phyloP scores from a whole-genome alignment of 2,329 filamentous ascomycete species.

The Exophiala sideris region DNA sequence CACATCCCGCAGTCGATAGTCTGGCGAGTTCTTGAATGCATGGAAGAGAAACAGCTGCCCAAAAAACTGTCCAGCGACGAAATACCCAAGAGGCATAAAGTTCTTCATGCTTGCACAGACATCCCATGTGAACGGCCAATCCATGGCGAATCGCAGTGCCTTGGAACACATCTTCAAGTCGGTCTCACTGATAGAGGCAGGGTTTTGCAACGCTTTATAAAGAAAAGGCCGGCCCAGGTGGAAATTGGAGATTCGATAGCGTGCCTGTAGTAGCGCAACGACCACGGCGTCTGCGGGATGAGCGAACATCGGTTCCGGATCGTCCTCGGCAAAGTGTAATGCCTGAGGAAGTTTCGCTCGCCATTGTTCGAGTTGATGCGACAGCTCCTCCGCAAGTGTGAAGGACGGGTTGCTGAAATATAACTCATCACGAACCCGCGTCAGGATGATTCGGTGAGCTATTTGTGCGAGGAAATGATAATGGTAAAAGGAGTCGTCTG shows the following conservation, averaged over 20 bases:
- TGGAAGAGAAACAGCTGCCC: slow-evolving; percentile 43
- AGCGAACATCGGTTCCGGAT: slow-evolving; percentile 26
- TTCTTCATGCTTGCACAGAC: slow-evolving; percentile 42
- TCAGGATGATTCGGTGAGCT: slow-evolving; percentile 55
- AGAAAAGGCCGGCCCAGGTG: slow-evolving; percentile 24
- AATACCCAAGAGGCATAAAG: slow-evolving; percentile 42
- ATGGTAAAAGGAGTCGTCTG: slow-evolving; percentile 54
- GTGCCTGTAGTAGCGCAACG: slow-evolving; percentile 18
- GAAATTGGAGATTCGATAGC: slow-evolving; percentile 21
- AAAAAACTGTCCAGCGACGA: slow-evolving; percentile 41
- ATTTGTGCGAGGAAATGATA: slow-evolving; percentile 58
- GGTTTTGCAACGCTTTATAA: slow-evolving; percentile 41
- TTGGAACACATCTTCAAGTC: slow-evolving; percentile 40
- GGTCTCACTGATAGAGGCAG: slow-evolving; percentile 36
- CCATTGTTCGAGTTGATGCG: slow-evolving; percentile 57
- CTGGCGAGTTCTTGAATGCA: slow-evolving; percentile 39
- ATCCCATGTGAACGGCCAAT: slow-evolving; percentile 40
- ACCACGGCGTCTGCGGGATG: slow-evolving; percentile 19
- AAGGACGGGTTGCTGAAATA: slow-evolving; percentile 47
- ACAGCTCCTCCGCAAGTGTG: slow-evolving; percentile 50
- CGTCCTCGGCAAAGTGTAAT: slow-evolving; percentile 44
- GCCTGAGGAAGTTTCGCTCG: slow-evolving; percentile 48
- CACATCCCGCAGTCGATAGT: slow-evolving; percentile 34
- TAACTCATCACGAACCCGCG: slow-evolving; percentile 44
- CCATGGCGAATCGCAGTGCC: slow-evolving; percentile 40